Conservation (phyloP, 768 basidiomycete genomes). For the Leccinum truebloodii region DNA sequence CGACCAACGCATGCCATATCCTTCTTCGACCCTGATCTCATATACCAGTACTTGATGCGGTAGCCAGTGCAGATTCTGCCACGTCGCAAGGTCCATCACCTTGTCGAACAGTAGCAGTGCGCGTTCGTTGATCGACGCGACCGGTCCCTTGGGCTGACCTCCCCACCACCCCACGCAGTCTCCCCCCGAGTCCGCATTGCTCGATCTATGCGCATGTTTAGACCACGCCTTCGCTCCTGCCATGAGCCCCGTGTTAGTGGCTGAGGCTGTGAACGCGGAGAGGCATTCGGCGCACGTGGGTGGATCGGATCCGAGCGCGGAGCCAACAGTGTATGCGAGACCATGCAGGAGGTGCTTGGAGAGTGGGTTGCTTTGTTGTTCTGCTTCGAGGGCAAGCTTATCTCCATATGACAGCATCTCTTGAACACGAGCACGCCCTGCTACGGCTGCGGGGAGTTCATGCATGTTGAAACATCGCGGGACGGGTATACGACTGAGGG, state of each 20-base stretch:
- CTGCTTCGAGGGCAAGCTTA: conserved; percentile 12
- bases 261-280: conserved; percentile 45
- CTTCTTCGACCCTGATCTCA: conserved; percentile 56
- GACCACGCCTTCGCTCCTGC: conserved; percentile 67
- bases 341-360: conserved; percentile 49
- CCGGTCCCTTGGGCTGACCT: conserved; percentile 49
- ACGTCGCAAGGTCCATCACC: conserved; percentile 52
- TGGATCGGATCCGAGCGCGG: conserved; percentile 53
- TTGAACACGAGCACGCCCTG: conserved; percentile 39
- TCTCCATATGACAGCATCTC: conserved; percentile 13
- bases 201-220: conserved; percentile 62
- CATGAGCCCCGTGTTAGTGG: conserved; percentile 53
- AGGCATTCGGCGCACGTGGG: conserved; percentile 53
- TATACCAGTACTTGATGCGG: conserved; percentile 64
- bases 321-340: conserved; percentile 60
- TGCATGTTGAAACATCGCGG: conserved; percentile 47
- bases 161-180: conserved; percentile 58
- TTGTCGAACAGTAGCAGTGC: conserved; percentile 53
- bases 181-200: conserved; percentile 1
- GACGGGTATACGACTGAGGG: conserved; percentile 11
- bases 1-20: conserved; percentile 71
- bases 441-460: conserved; percentile 42
- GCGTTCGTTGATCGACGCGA: conserved; percentile 51
- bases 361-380: conserved; percentile 34
- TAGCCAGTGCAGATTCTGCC: conserved; percentile 68